Evolutionary conservation across 164 flowering plant species (phyloP).

Genomic region (Magnolia sinica): DNA sequence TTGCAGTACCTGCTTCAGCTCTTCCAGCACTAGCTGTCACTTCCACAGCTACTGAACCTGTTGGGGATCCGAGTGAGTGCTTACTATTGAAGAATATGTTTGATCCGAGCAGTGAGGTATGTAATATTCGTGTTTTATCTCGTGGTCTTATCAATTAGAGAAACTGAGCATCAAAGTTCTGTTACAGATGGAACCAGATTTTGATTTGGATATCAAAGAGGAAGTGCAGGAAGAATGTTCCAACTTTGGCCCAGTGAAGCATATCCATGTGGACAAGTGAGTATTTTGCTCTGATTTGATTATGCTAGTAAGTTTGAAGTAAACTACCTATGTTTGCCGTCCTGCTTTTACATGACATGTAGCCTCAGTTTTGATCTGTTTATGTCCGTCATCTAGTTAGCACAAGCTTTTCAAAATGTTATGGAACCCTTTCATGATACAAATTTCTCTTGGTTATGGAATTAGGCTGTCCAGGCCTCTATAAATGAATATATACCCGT

Average conservation of each 20-base stretch:
- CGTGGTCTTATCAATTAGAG: neutral
- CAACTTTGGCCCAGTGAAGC: constrained; percentile 68
- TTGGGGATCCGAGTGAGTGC: constrained; percentile 75
- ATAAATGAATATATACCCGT: too few species aligned
- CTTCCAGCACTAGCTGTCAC: constrained; percentile 34
- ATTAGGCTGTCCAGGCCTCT: too few species aligned
- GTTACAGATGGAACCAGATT: constrained; percentile 78
- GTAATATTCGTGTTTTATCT: constrained; percentile 9
- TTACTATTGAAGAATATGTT: constrained; percentile 85
- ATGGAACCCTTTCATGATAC: too few species aligned
- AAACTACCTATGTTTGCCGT: neutral
- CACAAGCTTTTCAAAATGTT: too few species aligned
- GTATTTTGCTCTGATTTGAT: constrained; percentile 11
- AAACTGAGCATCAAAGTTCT: constrained; percentile 9
- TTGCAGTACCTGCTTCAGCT: constrained; percentile 34
- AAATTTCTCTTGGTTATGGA: too few species aligned
- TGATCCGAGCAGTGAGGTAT: constrained; percentile 86
- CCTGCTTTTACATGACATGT: too few species aligned
- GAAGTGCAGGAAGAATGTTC: constrained; percentile 95
- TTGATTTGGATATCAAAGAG: constrained; percentile 75
- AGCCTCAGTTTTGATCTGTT: too few species aligned
- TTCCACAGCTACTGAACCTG: constrained; percentile 38
- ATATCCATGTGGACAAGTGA: constrained; percentile 86
- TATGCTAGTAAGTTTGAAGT: too few species aligned
- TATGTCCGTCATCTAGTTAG: too few species aligned